Evolutionary conservation across 176 grass and related monocot species (phyloP), one percentile per base, ranked within the genome.

Genomic region (Typha latifolia): DNA sequence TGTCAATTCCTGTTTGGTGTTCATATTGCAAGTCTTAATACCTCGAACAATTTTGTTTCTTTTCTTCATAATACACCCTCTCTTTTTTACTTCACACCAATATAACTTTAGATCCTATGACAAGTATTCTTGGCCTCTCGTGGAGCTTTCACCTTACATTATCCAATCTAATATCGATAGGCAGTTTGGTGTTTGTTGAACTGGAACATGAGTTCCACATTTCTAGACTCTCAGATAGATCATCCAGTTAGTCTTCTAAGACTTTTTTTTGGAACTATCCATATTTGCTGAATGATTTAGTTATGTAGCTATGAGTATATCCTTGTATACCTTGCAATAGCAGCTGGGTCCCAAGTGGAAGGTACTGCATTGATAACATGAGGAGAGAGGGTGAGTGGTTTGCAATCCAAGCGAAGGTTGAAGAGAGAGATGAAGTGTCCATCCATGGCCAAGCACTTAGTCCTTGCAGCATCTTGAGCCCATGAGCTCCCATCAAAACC

Each of bases 391-490:
- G 32, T 24, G 26, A 97, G 83, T 19, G 82, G 81, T 2, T 47
- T 74, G 63, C 75, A 77, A 57, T 89, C 72, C 47, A 97, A 79
- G 27, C 59, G 67, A 62, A 97, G 89, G 51, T 97, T 82, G 66
- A 97, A 81, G 75, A 97, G 78, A 31, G 89, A 90, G 80, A 97
- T 97, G 85, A 85, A 97, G 85, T 82, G 87, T 66, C 93, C 93
- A 69, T 97, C 89, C 37, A 92, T 75, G 21, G 83, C 85, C 18
- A 97, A 66, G 67, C 82, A 89, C 63, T 92, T 97, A 62, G 83
- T 92, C 68, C 13, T 72, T 21, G 80, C 24, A 18, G 81, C 80
- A 67, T 97, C 93, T n/a, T 71, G 32, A 0, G 88, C 85, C 93
- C 93, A 97, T 4, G 83, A 82, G 47, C 80, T 31, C 52, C 83